Evolutionary conservation across 2,329 filamentous ascomycete species (phyloP).

Genomic region (Botryosphaeria agaves): DNA sequence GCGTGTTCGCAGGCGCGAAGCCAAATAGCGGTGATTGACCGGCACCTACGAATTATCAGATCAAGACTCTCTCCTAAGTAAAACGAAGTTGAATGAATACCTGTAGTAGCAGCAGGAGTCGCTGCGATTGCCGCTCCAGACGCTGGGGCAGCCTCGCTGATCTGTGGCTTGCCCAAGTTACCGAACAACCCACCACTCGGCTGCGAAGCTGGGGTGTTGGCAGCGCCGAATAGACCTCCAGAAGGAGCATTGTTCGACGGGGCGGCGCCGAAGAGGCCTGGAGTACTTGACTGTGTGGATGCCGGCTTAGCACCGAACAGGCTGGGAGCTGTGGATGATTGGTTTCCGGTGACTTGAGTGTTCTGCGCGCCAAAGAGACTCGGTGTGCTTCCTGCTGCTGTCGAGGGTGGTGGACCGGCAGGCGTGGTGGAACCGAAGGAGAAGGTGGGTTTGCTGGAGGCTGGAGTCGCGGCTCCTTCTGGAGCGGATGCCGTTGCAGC

Average conservation of each 20-base stretch:
- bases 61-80: no score
- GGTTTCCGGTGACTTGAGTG: constrained; percentile 1
- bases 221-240: neutral
- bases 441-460: constrained; percentile 12
- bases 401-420: constrained; percentile 27
- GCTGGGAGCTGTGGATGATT: neutral
- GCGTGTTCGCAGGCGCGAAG: neutral
- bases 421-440: constrained; percentile 31
- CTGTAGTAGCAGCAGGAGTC: no score
- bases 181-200: neutral
- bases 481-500: constrained; percentile 1
- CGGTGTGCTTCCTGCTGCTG: constrained; percentile 2
- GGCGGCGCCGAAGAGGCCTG: constrained; percentile 5
- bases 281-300: constrained; percentile 5
- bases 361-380: constrained; percentile 7
- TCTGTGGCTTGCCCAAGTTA: no score
- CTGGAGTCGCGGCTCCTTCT: constrained; percentile 14
- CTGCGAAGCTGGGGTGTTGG: neutral
- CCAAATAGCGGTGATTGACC: neutral
- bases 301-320: constrained; percentile 7
- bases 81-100: no score
- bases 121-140: no score
- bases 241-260: neutral
- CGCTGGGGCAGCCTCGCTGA: no score
- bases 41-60: no score